Conservation (phyloP, 2,329 filamentous ascomycete genomes). For the Xylariaceae sp. region DNA sequence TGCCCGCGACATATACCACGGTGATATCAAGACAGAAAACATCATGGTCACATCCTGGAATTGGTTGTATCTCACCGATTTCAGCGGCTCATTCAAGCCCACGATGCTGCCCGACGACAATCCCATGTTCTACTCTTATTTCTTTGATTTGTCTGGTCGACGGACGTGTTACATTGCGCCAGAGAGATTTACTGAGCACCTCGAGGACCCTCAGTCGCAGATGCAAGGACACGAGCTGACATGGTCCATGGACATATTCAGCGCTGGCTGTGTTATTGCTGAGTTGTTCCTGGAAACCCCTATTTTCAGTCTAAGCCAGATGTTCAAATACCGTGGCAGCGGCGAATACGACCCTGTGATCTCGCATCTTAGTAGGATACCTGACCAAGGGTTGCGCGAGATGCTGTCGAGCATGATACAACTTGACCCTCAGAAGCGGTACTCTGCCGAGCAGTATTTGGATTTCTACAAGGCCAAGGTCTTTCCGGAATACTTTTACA, state of each 20-base stretch:
- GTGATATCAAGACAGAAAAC: constrained; percentile 98
- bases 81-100: constrained; percentile 93
- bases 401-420: constrained; percentile 97
- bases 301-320: constrained; percentile 95
- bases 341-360: constrained; percentile 89
- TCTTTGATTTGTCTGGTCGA: constrained; percentile 90
- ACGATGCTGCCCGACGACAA: constrained; percentile 94
- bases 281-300: constrained; percentile 94
- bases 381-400: constrained; percentile 82
- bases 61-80: constrained; percentile 98
- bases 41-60: constrained; percentile 98
- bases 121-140: constrained; percentile 95
- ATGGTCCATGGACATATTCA: constrained; percentile 99
- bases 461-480: constrained; percentile 90
- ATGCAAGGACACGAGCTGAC: constrained; percentile 63
- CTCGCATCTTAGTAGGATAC: constrained; percentile 80
- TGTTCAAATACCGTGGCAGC: constrained; percentile 90
- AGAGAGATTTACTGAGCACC: constrained; percentile 74
- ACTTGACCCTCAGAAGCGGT: constrained; percentile 86
- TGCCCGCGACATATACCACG: constrained; percentile 85
- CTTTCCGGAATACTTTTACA: constrained; percentile 97
- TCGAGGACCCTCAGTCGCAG: constrained; percentile 46
- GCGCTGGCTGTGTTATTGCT: constrained; percentile 92
- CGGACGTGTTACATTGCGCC: constrained; percentile 95
- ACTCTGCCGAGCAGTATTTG: constrained; percentile 91